phyloP scores from a whole-genome alignment of 257 asterid species.

The Scutellaria barbata region DNA sequence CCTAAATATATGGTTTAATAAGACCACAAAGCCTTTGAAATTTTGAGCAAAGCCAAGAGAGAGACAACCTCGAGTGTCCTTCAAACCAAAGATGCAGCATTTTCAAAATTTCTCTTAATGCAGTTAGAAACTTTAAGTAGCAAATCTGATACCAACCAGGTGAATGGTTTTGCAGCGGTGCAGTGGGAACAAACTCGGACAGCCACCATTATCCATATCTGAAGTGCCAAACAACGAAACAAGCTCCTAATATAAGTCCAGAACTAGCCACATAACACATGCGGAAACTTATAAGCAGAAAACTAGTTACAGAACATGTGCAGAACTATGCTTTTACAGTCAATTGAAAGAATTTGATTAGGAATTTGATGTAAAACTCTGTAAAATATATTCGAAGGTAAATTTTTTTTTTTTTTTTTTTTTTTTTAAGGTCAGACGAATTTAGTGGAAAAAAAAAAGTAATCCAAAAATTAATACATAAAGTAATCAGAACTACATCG shows the following conservation, averaged over 20 bases:
- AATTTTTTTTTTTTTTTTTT: too few species aligned
- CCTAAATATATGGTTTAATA: conserved; percentile 60
- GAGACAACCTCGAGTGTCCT: conserved; percentile 49
- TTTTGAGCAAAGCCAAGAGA: conserved; percentile 49
- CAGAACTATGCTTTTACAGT: not conserved
- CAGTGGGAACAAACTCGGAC: conserved; percentile 72
- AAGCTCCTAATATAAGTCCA: not conserved
- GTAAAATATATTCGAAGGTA: not conserved
- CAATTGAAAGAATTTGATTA: not conserved
- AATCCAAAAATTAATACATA: not conserved
- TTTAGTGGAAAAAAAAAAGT: not conserved
- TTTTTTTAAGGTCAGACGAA: not conserved
- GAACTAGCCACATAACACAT: not conserved
- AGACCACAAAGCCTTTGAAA: conserved; percentile 52
- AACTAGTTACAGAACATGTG: not conserved
- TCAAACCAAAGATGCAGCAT: conserved; percentile 44
- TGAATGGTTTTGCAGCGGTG: conserved; percentile 91
- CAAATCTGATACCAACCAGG: conserved; percentile 69
- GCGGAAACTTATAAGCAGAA: conserved; percentile 2
- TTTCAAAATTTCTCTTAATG: conserved; percentile 50
- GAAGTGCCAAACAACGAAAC: conserved; percentile 36
- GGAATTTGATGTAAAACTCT: not conserved
- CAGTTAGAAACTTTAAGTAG: conserved; percentile 33
- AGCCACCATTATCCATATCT: conserved; percentile 64
- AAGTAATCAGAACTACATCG: not conserved